These are phyloP conservation scores for Thuja plicata DNA, from an alignment of 83 land plant species.

Conservation along the genomic window DNA sequence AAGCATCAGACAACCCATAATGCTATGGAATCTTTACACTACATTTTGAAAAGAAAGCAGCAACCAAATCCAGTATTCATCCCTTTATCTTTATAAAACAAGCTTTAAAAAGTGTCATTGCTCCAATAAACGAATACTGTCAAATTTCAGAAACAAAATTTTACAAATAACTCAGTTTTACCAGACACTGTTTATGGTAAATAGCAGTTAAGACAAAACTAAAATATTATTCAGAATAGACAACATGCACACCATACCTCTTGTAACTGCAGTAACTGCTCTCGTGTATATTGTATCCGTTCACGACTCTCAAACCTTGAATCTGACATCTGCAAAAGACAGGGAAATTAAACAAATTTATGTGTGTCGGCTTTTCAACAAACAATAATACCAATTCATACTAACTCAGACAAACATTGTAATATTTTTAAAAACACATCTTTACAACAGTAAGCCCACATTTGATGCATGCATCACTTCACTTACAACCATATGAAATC, in stretches of 20 bases:
- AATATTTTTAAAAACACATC: not conserved
- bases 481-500: no score
- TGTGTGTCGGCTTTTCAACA: not conserved
- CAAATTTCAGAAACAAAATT: not conserved
- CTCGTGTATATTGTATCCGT: slow-evolving; percentile 46
- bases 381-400: not conserved
- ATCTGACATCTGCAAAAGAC: slow-evolving; percentile 40
- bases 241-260: slow-evolving; percentile 33
- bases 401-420: not conserved
- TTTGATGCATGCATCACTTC: no score
- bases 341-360: not conserved
- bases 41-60: not conserved
- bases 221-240: not conserved
- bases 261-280: slow-evolving; percentile 49
- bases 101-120: not conserved
- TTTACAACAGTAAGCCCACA: no score
- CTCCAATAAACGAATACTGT: not conserved
- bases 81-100: not conserved
- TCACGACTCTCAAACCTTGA: slow-evolving; percentile 58
- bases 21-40: not conserved
- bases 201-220: not conserved
- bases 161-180: not conserved
- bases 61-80: not conserved
- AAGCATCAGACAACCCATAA: not conserved
- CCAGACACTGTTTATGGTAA: not conserved